Base-by-base conservation (phyloP, 2,329 filamentous ascomycete species). In the Aspergillus japonicus region DNA sequence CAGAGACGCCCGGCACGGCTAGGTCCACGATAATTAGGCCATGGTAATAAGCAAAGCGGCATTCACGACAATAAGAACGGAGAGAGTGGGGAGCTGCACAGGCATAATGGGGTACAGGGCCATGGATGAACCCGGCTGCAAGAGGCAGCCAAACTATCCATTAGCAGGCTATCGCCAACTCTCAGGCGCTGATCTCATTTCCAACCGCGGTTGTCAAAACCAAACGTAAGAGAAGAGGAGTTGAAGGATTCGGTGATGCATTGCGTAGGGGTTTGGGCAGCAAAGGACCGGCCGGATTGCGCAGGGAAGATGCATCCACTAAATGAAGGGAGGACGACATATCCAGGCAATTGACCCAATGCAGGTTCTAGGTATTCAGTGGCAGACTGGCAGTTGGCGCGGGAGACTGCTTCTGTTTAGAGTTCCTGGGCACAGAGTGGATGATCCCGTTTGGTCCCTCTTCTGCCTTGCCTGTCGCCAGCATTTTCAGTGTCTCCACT, bases 241-340 rank as follows among this genome's bases (percentile, higher is more conserved):
- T 58, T 60, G 63, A 59, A 61, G 54, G 58, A 60, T 62, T 50
- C 51, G 55, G 55, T 29, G 57, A 56, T 54, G 56, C 42, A 57
- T 62, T 54, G 56, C 42, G 58, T 62, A 63, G 62, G 60, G 61
- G 61, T 68, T 68, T 68, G 66, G 66, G 66, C 66, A 68, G 63
- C 66, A 68, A 68, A 19, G 6, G n/a, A 44, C 16, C 56, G 51
- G 56, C 57, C 57, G 59, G 63, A 62, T 55, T 59, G 54, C 54
- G 65, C 60, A 65, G 56, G 65, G 62, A 60, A 62, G 59, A 62
- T 60, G 59, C 62, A 62, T 64, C 62, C 61, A 59, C 59, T 63
- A 50, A 58, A 59, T 57, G 63, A 29, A 52, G 53, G 50, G 54
- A 52, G 52, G 58, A 59, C 50, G 49, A 48, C 62, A 44, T 47